Conservation (phyloP, 2,329 filamentous ascomycete species). For the Tolypocladium album region DNA sequence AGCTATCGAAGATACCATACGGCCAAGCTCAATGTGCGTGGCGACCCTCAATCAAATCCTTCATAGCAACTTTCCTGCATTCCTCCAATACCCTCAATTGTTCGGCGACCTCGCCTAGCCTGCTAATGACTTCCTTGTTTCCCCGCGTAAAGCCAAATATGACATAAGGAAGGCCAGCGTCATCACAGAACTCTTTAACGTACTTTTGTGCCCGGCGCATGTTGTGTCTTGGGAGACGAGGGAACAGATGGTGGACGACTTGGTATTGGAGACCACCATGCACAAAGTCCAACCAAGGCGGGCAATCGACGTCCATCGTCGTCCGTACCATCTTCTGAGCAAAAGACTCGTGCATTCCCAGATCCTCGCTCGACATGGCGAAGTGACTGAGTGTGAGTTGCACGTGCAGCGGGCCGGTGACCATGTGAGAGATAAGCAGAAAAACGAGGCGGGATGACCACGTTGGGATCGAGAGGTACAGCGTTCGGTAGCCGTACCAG, state of each 20-base stretch:
- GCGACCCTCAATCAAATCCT: background rate
- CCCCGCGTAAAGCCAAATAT: conserved; percentile 80
- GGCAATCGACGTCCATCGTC: conserved; percentile 88
- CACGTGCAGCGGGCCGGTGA: conserved; percentile 72
- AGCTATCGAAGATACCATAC: no score
- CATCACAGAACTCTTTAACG: conserved; percentile 71
- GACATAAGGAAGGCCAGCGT: conserved; percentile 75
- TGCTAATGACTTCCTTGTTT: conserved; percentile 69
- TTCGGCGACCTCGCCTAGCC: conserved; percentile 55
- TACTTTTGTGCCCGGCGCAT: conserved; percentile 63
- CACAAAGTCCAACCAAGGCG: conserved; percentile 78
- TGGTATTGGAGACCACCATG: conserved; percentile 87
- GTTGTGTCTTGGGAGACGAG: conserved; percentile 76
- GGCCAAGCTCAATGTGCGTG: background rate
- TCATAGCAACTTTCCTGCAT: background rate
- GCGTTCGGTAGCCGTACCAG: conserved; percentile 71
- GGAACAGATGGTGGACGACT: conserved; percentile 77
- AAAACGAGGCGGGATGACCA: background rate
- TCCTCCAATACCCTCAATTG: background rate
- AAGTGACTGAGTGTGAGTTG: conserved; percentile 91
- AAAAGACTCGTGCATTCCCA: conserved; percentile 77
- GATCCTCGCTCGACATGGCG: conserved; percentile 81
- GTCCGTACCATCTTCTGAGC: conserved; percentile 85
- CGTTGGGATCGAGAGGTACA: background rate
- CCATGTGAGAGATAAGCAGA: conserved; percentile 57